A percentile compares a stretch with the other conserved stretches of the same genome.
phyloP scores from a whole-genome alignment of 176 grass and related monocot species.

The Avena sativa region DNA sequence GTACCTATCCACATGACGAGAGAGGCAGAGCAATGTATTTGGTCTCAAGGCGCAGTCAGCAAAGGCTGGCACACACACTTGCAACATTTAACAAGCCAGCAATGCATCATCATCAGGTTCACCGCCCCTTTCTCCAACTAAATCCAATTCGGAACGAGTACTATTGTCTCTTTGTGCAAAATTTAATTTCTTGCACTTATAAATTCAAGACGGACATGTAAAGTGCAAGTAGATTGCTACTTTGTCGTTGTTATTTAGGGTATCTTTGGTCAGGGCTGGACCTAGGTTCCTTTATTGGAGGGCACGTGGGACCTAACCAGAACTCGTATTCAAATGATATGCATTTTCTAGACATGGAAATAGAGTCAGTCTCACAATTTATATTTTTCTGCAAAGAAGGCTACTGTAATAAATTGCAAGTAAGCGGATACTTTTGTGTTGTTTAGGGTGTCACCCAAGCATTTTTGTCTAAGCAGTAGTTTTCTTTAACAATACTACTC shows the following conservation, averaged over 20 bases:
- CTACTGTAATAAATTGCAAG: not conserved
- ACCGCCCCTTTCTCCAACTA: not conserved
- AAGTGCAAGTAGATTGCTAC: too few relatives aligned
- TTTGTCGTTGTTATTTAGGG: too few relatives aligned
- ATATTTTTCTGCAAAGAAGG: not conserved
- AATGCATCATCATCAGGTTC: not conserved
- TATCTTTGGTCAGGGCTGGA: not conserved
- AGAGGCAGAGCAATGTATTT: not conserved
- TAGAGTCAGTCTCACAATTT: not conserved
- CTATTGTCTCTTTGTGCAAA: not conserved
- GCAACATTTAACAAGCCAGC: not conserved
- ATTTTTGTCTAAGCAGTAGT: not conserved
- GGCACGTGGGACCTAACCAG: too few relatives aligned
- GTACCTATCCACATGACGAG: not conserved
- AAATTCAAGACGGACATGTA: not conserved
- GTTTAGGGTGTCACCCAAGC: not conserved
- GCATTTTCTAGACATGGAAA: conserved; percentile 3
- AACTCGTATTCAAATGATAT: too few relatives aligned
- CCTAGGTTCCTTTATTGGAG: too few relatives aligned
- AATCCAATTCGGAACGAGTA: not conserved
- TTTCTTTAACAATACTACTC: too few relatives aligned
- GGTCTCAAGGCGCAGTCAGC: not conserved
- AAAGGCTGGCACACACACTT: not conserved
- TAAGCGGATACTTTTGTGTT: not conserved
- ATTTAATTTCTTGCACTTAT: not conserved